Percentiles rank a stretch among this genome's conserved stretches.
These are phyloP conservation scores for Kwoniella botswanensis DNA, from an alignment of 768 basidiomycete genomes.

Conservation along the genomic window DNA sequence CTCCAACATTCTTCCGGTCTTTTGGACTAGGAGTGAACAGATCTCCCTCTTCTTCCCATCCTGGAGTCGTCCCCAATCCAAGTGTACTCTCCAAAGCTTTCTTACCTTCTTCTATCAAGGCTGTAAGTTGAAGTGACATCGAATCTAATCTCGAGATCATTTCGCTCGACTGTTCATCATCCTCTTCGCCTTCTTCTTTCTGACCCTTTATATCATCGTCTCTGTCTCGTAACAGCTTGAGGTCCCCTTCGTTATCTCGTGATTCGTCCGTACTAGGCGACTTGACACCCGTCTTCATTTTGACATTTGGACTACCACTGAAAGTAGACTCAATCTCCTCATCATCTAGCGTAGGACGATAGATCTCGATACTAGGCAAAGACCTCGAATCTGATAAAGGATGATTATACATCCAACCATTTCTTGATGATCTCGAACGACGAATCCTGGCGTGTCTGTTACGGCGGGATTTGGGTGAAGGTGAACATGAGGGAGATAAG, in stretches of 20 bases:
- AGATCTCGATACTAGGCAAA: constrained; percentile 8
- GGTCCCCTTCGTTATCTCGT: too few relatives aligned
- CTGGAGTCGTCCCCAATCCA: constrained; percentile 7
- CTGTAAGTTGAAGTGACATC: constrained; percentile 21
- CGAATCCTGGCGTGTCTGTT: not conserved
- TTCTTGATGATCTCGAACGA: not conserved
- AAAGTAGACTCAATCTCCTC: not conserved
- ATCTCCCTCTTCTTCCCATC: constrained; percentile 9
- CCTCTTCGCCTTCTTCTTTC: constrained; percentile 5
- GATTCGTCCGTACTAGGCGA: not conserved
- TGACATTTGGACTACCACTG: not conserved
- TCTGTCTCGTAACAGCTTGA: not conserved
- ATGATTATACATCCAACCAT: not conserved
- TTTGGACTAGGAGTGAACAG: not conserved
- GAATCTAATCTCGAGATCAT: constrained; percentile 23
- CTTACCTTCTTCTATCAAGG: constrained; percentile 23
- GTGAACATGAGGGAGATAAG: not conserved
- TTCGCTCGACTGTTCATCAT: constrained; percentile 14
- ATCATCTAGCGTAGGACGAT: not conserved
- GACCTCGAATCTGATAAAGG: constrained; percentile 11
- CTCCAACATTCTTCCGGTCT: too few relatives aligned
- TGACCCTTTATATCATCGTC: not conserved
- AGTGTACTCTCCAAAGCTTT: constrained; percentile 23
- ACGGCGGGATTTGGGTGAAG: not conserved
- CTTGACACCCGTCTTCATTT: not conserved